These are phyloP conservation scores for Nigrospora sphaerica DNA, from an alignment of 2,329 filamentous ascomycete genomes.

Conservation along the genomic window DNA sequence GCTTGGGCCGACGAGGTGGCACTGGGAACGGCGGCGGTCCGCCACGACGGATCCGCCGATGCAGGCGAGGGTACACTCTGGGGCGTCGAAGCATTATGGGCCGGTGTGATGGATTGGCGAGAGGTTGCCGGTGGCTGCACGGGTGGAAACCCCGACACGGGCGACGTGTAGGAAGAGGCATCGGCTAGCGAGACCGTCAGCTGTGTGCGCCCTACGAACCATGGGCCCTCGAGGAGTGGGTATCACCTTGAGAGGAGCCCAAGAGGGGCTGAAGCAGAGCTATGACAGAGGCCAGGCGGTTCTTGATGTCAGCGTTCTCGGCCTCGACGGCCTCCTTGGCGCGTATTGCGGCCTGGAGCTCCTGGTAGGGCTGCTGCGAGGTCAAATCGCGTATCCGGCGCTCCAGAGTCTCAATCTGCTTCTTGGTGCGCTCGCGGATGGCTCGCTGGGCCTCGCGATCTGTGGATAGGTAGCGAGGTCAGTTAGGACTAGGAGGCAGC, in stretches of 20 bases:
- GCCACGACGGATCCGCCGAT: constrained; percentile 19
- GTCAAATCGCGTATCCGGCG: constrained; percentile 67
- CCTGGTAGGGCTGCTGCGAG: constrained; percentile 74
- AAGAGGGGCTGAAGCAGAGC: constrained; percentile 56
- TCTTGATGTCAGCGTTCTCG: constrained; percentile 73
- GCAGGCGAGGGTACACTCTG: constrained; percentile 29
- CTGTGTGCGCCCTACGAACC: too few relatives aligned
- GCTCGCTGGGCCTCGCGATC: constrained; percentile 82
- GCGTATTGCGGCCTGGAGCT: constrained; percentile 67
- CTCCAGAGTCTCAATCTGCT: constrained; percentile 71
- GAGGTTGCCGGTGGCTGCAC: constrained; percentile 10
- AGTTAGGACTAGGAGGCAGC: not conserved
- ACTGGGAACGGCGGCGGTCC: constrained; percentile 15
- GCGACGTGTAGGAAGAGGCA: constrained; percentile 17
- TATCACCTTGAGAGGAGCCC: constrained; percentile 1
- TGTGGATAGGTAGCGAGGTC: constrained; percentile 21
- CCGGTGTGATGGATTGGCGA: constrained; percentile 20
- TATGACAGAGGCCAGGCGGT: constrained; percentile 58
- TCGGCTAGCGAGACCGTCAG: too few relatives aligned
- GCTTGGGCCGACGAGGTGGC: constrained; percentile 10
- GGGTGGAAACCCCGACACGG: constrained; percentile 10
- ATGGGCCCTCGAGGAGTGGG: too few relatives aligned
- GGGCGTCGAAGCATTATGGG: constrained; percentile 27
- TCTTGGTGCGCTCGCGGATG: constrained; percentile 75
- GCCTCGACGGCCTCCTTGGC: constrained; percentile 72